Percentiles rank a stretch among this genome's conserved stretches.
Evolutionary conservation across 2,329 filamentous ascomycete genomes (phyloP).

Genomic region (Tolypocladium album): DNA sequence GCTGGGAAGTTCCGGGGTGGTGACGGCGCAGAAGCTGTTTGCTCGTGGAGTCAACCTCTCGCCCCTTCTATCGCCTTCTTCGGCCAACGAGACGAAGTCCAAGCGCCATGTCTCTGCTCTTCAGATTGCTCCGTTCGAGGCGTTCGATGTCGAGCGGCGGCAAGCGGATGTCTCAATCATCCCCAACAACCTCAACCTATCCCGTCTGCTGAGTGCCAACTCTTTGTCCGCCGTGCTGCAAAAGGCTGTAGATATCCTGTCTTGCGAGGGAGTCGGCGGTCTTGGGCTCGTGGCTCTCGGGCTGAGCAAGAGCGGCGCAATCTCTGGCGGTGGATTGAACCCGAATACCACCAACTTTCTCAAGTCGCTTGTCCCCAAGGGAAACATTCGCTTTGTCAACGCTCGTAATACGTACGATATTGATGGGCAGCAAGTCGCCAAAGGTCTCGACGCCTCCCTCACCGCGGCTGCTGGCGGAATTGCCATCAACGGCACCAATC

Average conservation of each 20-base stretch:
- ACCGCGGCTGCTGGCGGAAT: neutral
- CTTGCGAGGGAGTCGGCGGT: conserved; percentile 22
- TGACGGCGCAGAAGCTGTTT: conserved; percentile 18
- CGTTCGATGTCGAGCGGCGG: neutral
- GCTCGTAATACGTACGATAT: conserved; percentile 15
- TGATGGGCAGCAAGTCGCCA: conserved; percentile 11
- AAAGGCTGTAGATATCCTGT: conserved; percentile 16
- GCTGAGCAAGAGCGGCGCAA: conserved; percentile 12
- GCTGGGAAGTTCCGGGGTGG: conserved; percentile 20
- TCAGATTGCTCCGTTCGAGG: neutral
- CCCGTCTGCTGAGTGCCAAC: conserved; percentile 15
- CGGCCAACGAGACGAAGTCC: neutral
- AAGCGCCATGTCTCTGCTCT: neutral
- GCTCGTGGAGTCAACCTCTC: conserved; percentile 5
- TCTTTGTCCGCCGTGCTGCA: conserved; percentile 18
- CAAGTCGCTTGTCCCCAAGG: conserved; percentile 5
- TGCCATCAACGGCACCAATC: conserved; percentile 2
- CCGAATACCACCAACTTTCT: conserved; percentile 1
- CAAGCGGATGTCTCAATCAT: neutral
- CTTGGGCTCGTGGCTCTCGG: conserved; percentile 15
- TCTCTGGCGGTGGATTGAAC: conserved; percentile 4
- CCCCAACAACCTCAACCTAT: conserved; percentile 11
- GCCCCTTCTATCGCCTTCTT: neutral
- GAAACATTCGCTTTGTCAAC: conserved; percentile 13
- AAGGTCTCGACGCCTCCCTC: conserved; percentile 8